These are phyloP conservation scores for Fusarium euwallaceae DNA, from an alignment of 2,329 filamentous ascomycete genomes.

Conservation along the genomic window DNA sequence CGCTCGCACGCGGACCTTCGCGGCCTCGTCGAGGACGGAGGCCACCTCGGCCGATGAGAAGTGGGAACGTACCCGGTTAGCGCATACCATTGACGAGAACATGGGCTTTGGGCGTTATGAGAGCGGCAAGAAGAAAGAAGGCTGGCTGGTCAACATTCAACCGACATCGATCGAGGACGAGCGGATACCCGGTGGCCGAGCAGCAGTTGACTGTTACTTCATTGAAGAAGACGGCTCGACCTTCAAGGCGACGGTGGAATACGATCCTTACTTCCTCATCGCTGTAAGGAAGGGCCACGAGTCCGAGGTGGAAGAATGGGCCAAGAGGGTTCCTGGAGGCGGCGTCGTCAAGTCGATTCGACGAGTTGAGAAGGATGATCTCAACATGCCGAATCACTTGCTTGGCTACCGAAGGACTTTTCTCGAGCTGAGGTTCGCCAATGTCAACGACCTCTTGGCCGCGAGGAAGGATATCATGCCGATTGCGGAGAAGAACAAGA, in stretches of 20 bases:
- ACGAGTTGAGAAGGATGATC: slow-evolving; percentile 90
- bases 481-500: slow-evolving; percentile 95
- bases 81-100: slow-evolving; percentile 90
- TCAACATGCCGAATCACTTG: slow-evolving; percentile 95
- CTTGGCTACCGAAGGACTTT: slow-evolving; percentile 92
- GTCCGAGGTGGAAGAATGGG: slow-evolving; percentile 96
- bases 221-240: slow-evolving; percentile 88
- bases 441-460: slow-evolving; percentile 87
- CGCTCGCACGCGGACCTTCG: slow-evolving; percentile 79
- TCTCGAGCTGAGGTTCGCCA: slow-evolving; percentile 86
- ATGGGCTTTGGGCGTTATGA: slow-evolving; percentile 97
- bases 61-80: slow-evolving; percentile 85
- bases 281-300: slow-evolving; percentile 91
- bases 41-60: slow-evolving; percentile 93
- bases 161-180: slow-evolving; percentile 89
- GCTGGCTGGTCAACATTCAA: slow-evolving; percentile 97
- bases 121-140: slow-evolving; percentile 81
- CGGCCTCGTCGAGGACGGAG: slow-evolving; percentile 83
- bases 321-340: slow-evolving; percentile 80
- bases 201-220: slow-evolving; percentile 97
- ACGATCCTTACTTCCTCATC: slow-evolving; percentile 95
- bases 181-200: slow-evolving; percentile 84
- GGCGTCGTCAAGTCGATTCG: slow-evolving; percentile 84
- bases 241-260: slow-evolving; percentile 97
- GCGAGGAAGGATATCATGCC: slow-evolving; percentile 88